Conservation (phyloP, 306 rosid genomes). For the Vachellia collinsii region DNA sequence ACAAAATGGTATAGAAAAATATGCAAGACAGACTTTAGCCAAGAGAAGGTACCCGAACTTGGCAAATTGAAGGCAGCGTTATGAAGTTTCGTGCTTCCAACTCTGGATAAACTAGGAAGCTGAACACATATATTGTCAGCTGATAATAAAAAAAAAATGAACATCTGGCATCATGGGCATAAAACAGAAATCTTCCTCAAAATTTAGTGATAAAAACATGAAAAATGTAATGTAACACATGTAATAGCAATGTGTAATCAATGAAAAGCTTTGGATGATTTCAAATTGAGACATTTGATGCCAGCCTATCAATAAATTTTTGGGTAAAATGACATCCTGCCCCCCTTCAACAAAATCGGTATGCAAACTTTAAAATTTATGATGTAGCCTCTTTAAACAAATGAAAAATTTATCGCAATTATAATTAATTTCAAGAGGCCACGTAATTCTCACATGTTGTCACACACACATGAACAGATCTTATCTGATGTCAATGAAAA, state of each 20-base stretch:
- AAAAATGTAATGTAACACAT: neutral
- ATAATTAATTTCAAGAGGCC: neutral
- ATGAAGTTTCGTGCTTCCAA: slow-evolving; percentile 89
- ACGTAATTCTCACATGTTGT: neutral
- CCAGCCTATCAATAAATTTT: neutral
- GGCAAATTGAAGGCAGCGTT: slow-evolving; percentile 76
- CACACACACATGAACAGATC: neutral
- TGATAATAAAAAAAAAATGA: slow-evolving; percentile 24
- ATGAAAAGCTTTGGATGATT: neutral
- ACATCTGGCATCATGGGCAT: slow-evolving; percentile 14
- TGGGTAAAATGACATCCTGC: neutral
- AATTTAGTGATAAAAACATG: neutral
- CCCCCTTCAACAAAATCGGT: neutral
- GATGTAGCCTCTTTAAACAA: neutral
- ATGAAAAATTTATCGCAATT: neutral
- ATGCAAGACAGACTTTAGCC: slow-evolving; percentile 19
- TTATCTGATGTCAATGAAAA: neutral
- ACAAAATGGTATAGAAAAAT: neutral
- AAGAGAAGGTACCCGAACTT: slow-evolving; percentile 56
- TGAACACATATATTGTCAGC: slow-evolving; percentile 47
- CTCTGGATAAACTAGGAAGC: slow-evolving; percentile 87
- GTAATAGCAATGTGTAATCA: neutral
- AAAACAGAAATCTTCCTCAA: slow-evolving; percentile 23
- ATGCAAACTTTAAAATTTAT: neutral
- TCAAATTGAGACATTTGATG: neutral